Percentiles rank a stretch among this genome's conserved stretches.
phyloP scores from a whole-genome alignment of 306 rosid species.

The Cucurbita pepo region DNA sequence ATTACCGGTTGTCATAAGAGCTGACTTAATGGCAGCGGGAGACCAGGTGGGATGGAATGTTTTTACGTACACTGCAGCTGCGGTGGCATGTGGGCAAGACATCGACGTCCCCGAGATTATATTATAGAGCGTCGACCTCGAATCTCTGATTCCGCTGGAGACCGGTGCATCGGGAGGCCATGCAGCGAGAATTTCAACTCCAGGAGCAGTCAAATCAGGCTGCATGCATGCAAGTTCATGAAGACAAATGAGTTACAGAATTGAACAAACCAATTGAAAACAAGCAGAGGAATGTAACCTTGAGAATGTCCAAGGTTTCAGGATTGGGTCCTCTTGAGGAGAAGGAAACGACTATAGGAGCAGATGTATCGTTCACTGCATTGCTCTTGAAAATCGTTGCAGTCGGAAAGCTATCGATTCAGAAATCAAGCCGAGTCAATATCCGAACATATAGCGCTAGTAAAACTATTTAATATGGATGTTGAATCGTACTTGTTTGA shows the following conservation, averaged over 20 bases:
- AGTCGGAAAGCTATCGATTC: background rate
- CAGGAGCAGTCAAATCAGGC: slow-evolving; percentile 19
- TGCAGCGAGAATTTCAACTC: slow-evolving; percentile 20
- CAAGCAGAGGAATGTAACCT: slow-evolving; percentile 9
- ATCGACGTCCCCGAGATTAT: slow-evolving; percentile 28
- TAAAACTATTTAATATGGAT: no score
- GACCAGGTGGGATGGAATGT: slow-evolving; percentile 20
- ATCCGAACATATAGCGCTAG: no score
- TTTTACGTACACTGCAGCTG: slow-evolving; percentile 19
- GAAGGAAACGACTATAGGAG: slow-evolving; percentile 16
- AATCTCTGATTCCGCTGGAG: background rate
- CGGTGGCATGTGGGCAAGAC: slow-evolving; percentile 21
- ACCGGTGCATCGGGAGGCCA: slow-evolving; percentile 19
- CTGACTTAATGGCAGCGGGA: slow-evolving; percentile 23
- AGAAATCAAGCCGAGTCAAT: background rate
- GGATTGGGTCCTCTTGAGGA: slow-evolving; percentile 60
- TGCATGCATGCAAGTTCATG: background rate
- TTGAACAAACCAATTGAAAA: background rate
- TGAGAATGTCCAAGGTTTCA: slow-evolving; percentile 22
- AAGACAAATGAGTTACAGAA: background rate
- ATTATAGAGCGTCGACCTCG: slow-evolving; percentile 6
- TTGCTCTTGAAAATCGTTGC: slow-evolving; percentile 1
- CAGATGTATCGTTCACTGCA: background rate
- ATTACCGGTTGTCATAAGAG: slow-evolving; percentile 20
- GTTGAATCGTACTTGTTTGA: slow-evolving; percentile 3